Evolutionary conservation across 2,329 filamentous ascomycete genomes (phyloP), one percentile per base, ranked within the genome.

Genomic region (Neocucurbitaria cava): DNA sequence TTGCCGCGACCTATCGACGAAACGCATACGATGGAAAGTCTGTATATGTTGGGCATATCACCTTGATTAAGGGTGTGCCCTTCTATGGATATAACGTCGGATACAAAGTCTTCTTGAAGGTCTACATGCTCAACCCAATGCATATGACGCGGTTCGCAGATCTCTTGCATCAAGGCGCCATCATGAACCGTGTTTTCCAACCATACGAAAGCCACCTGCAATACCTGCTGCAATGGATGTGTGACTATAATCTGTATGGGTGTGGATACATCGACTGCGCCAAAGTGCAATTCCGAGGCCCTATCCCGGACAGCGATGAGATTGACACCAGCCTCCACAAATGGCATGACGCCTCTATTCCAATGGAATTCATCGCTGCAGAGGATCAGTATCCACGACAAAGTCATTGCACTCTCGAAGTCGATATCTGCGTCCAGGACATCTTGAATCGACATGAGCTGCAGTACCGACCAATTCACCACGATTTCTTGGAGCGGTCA

Each of bases 81-180:
- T 99, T 97, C 78, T 99, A 96, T 72, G 96, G 95, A 17, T 98
- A 95, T 71, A 85, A 96, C 76, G 92, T 98, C 46, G 95, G 96
- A 49, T 96, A 96, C 75, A 87, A 85, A 39, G 90, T 90, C 75
- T 99, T 91, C 70, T 85, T 97, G 67, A 99, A 99, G 75, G 90
- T 99, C 52, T 98, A 99, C 73, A 85, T 98, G 78, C 85, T 96
- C 64, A 96, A 96, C 66, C 94, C 95, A 0, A 75, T 87, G 39
- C 86, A 94, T 58, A 96, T 95, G 85, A 92, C 88, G n/a, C 86
- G 94, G 28, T 81, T 98, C 54, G 87, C 91, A 23, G 93, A 98
- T 69, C 82, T 99, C 43, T 81, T 99, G 38, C 88, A 91, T 17
- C 92, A 96, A 75, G 95, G 95, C 7, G 89, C 89, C 26, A 88